Evolutionary conservation across 345 rosid genomes (phyloP), one percentile per base, ranked within the genome.

Genomic region (Laguncularia racemosa): DNA sequence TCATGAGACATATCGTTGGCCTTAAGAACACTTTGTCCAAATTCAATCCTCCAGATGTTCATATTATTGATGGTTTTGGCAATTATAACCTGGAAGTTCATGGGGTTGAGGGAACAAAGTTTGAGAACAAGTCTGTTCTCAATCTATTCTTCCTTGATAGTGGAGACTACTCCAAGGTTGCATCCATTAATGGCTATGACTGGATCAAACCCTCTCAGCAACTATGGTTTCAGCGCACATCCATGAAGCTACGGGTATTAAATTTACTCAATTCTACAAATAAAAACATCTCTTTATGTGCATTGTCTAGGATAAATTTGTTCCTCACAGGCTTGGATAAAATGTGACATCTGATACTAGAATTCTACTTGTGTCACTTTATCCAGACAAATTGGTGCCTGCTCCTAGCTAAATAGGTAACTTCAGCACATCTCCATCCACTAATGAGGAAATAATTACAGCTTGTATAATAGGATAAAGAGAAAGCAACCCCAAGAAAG

Each of bases 121-220:
- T 89, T 44, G 84, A 72, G 68, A 80, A 86, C 72, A 89, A 89
- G 52, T 93, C 99, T 6, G 64, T 79, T 57, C 93, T 89, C 60
- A 92, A 92, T 71, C 88, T 89, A 50, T 92, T 80, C 65, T 72
- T 92, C 57, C 81, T 92, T 20, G 96, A 89, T 64, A 84, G 96
- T 44, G 96, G 96, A 65, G 88, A 82, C 61, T 84, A 86, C 76
- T 80, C 90, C 33, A 70, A 76, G 0, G 82, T 87, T 59, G 76
- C 81, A 13, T 57, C 60, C 19, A 71, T 89, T 40, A 70, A 67
- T 48, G 96, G 95, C 20, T 92, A 92, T 55, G 82, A 81, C 53
- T 92, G 96, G 96, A 86, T 89, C 70, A 89, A 84, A 74, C 77
- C 85, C 52, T 86, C 95, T 53, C 96, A 89, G 75, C 87, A 84